Base-by-base conservation (phyloP, 202 grass and related monocot species). In the Dendrocalamus latiflorus region DNA sequence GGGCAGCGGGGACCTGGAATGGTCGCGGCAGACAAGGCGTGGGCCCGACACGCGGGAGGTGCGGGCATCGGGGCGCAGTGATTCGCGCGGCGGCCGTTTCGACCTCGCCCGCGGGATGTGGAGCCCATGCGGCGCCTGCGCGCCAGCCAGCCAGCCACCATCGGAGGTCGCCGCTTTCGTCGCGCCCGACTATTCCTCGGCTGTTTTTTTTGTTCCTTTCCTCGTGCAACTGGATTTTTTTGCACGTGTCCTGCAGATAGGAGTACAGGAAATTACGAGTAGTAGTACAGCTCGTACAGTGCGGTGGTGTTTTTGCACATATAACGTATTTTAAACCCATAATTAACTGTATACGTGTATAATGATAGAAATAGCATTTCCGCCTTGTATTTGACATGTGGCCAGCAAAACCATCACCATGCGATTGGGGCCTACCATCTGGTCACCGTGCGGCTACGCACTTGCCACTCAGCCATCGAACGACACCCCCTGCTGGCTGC, bases 61-160 rank as follows among this genome's bases (percentile, higher is more conserved):
- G 56, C 16, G 71, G 63, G 69, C 76, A 47, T 74, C 68, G 68
- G 17, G 76, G 36, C 41, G 87, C 72, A 43, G 78, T 43, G 83
- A 86, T 86, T 89, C 72, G 83, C 79, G 83, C 88, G 83, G 83
- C 78, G 83, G 83, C 88, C 74, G 78, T 77, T 85, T 77, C 83
- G 65, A 47, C 82, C 65, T 44, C 44, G 76, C 82, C 41, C 62
- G 83, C 81, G 22, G 53, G 51, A 4, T 13, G 75, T 5, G 56
- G 83, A 57, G 15, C 70, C 81, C 82, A 39, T 41, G 13, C 37
- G 21, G 67, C 77, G 63, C 13, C 47, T 16, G 63, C 14, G 67
- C 77, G 63, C 13, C 47, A 28, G 63, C 14, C 45, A 28, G 63
- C 13, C 17, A 16, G 4, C 20, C 76, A 37, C 65, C 56, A 41